Conservation (phyloP, 2,329 filamentous ascomycete genomes). For the Monosporascus sp. region DNA sequence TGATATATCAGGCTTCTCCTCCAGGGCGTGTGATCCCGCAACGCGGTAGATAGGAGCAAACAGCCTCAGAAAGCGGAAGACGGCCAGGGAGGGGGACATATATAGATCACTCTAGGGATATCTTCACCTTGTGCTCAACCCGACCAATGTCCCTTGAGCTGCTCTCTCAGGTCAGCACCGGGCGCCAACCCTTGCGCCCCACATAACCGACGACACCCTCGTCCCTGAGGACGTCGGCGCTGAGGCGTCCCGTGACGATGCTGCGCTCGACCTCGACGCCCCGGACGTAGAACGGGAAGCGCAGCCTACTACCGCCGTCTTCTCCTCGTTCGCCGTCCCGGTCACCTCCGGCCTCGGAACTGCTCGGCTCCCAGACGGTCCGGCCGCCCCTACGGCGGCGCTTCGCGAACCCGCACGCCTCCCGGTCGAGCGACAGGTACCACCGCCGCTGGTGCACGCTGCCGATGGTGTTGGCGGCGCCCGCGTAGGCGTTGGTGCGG, state of each 20-base stretch:
- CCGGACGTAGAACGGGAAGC: slow-evolving; percentile 57
- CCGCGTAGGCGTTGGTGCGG: slow-evolving; percentile 60
- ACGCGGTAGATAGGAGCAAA: too few relatives aligned
- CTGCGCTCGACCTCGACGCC: slow-evolving; percentile 61
- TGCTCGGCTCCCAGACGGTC: slow-evolving; percentile 16
- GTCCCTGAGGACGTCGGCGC: slow-evolving; percentile 55
- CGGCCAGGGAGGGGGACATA: too few relatives aligned
- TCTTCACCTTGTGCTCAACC: too few relatives aligned
- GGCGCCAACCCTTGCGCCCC: slow-evolving; percentile 56
- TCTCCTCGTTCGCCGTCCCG: slow-evolving; percentile 1
- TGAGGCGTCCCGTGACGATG: slow-evolving; percentile 58
- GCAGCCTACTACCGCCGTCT: slow-evolving; percentile 21
- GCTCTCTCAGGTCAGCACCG: slow-evolving; percentile 32
- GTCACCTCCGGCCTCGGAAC: slow-evolving; percentile 9
- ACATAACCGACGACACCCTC: slow-evolving; percentile 55
- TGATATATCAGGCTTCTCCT: too few relatives aligned
- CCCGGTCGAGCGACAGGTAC: slow-evolving; percentile 60
- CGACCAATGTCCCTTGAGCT: too few relatives aligned
- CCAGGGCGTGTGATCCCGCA: too few relatives aligned
- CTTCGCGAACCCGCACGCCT: slow-evolving; percentile 51
- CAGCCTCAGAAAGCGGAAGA: too few relatives aligned
- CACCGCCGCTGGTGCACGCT: slow-evolving; percentile 64
- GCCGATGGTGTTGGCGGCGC: slow-evolving; percentile 60
- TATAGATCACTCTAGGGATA: too few relatives aligned
- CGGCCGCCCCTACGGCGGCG: slow-evolving; percentile 16